Percentiles rank a stretch among this genome's conserved stretches.
Conservation (phyloP, 768 basidiomycete species). For the Arthromyces matolae region DNA sequence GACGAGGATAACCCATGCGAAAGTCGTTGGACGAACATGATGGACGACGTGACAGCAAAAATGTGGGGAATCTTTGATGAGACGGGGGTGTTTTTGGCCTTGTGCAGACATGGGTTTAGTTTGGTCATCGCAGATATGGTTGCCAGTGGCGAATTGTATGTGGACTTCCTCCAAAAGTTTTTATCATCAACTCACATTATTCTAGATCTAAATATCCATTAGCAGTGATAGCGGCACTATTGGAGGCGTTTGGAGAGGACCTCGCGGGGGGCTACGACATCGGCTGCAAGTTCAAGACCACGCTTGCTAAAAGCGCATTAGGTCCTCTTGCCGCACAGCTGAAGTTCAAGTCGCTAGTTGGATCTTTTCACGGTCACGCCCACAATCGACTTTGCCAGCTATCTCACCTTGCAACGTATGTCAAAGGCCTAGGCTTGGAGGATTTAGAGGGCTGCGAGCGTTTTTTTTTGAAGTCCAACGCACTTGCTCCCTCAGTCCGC, state of each 20-base stretch:
- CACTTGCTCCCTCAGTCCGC: background rate
- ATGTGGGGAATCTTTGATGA: slow-evolving; percentile 31
- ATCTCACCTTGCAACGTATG: slow-evolving; percentile 15
- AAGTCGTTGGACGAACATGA: slow-evolving; percentile 21
- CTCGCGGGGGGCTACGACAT: slow-evolving; percentile 20
- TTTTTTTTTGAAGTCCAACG: background rate
- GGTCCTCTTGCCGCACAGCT: slow-evolving; percentile 6
- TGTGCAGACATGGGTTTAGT: slow-evolving; percentile 29
- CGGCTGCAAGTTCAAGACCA: slow-evolving; percentile 20
- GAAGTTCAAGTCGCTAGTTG: slow-evolving; percentile 13
- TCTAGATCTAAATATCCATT: slow-evolving; percentile 21
- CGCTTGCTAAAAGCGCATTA: slow-evolving; percentile 19
- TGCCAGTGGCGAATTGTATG: slow-evolving; percentile 25
- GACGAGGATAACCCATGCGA: slow-evolving; percentile 16
- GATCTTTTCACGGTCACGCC: slow-evolving; percentile 26
- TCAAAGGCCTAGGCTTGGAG: background rate
- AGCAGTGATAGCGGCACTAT: slow-evolving; percentile 14
- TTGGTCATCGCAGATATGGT: slow-evolving; percentile 26
- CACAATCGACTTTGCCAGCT: slow-evolving; percentile 27
- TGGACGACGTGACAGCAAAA: slow-evolving; percentile 9
- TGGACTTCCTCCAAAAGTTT: background rate
- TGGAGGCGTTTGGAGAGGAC: slow-evolving; percentile 13
- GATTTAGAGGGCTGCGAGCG: background rate
- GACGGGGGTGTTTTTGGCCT: slow-evolving; percentile 20
- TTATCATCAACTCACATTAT: background rate